Base-by-base conservation (phyloP, 2,329 filamentous ascomycete genomes). In the Allantophomopsis cytisporea region DNA sequence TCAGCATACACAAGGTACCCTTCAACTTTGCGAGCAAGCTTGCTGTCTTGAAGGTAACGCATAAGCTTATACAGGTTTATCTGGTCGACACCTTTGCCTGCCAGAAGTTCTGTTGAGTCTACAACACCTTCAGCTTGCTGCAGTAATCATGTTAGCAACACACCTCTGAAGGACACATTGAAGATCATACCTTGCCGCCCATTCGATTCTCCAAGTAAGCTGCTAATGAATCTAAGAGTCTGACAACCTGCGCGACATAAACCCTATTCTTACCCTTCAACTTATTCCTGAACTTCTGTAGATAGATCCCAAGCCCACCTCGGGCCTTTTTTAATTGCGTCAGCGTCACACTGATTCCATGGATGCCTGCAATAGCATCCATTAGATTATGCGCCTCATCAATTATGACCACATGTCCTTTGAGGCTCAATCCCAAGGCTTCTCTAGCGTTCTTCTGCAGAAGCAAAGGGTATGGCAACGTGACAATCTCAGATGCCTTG, bases 321-420 rank as follows among this genome's bases (percentile, higher is more conserved):
- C 84, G 73, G 2, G 82, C 84, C 42, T 72, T 70, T 37, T 74
- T 74, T 14, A 96, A 64, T 45, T 95, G 87, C 18, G 64, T 64
- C 4, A 94, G 63, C 2, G 74, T 75, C 15, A 96, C 70, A 30
- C 83, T 76, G 0, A 85, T 76, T 0, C 88, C 88, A 55, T 95
- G 79, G 28, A 94, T 91, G 35, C 79, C 81, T 13, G 85, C 75
- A 35, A 98, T 85, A 0, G 89, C 87, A 56, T 95, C 88, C 81
- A 95, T 94, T 39, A 98, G 73, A 54, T 98, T 98, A 56, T 98
- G 91, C 0, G 91, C 91, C 63, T 98, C 91, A 49, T 98, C 91
- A 36, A 98, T 84, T 18, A 98, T 83, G n/a, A 98, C 78, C 0
- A 98, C 69, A 52, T 94, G 91, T 5, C 79, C 77, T 50, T 93